Base-by-base conservation (phyloP, 2,329 filamentous ascomycete species). In the Ceratocystis cubensis region DNA sequence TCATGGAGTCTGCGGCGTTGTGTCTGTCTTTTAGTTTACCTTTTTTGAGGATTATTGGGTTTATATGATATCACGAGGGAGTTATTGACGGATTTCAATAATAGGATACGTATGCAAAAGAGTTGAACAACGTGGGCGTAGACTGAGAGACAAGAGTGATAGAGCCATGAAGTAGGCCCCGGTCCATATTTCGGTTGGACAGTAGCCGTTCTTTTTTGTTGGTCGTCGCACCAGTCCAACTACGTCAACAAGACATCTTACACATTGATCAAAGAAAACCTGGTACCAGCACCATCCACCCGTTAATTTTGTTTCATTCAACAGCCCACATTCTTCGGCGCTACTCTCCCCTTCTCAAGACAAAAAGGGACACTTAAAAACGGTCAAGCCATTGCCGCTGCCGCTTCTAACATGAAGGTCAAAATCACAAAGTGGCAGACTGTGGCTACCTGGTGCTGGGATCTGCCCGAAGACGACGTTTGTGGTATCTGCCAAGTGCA, bases 401-500 rank as follows among this genome's bases (percentile, higher is more conserved):
- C 20, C 7, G n/a, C 61, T 22, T 22, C 5, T 10, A 17, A 13
- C 65, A 99, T 99, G 94, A 97, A 96, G 78, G 91, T 97, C 79
- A 94, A 86, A 61, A 94, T 97, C 77, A 89, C 88, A 73, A 84
- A 90, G 74, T 97, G 93, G 91, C 88, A 94, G 73, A 89, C 91
- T 3, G 91, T 99, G 69, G 94, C 94, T 20, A 93, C 91, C 66
- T 99, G 94, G 94, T 87, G 90, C 70, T 99, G 94, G 94, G 90
- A 97, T 75, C 89, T 97, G 73, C 91, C 93, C 28, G 91, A 96
- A 72, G 93, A 96, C 78, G 93, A 99, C 75, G 92, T 97, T 69
- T 99, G 94, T 72, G 94, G 94, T 72, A 99, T 99, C 78, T 99
- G 94, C 77, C 93, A 96, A 74, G 92, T 96, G 69, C 89, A 96